Percentiles rank a stretch among this genome's conserved stretches.
These are phyloP conservation scores for Golubevia pallescens DNA, from an alignment of 1,284 basidiomycete genomes.

Conservation along the genomic window DNA sequence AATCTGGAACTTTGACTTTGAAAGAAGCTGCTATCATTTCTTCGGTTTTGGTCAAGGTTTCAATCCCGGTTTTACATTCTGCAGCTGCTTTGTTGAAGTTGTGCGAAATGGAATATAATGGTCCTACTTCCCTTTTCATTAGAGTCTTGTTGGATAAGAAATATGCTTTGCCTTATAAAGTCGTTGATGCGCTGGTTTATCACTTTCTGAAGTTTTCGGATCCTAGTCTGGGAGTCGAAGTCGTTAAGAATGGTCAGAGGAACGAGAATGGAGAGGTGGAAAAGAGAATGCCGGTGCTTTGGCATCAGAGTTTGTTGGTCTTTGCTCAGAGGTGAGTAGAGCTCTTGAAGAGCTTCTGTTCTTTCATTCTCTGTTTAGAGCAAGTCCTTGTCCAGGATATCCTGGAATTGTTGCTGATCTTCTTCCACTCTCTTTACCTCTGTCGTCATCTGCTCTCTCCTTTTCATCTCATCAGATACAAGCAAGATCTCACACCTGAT, in stretches of 20 bases:
- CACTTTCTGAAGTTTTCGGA: constrained; percentile 91
- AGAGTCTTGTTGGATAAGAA: constrained; percentile 97
- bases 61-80: constrained; percentile 92
- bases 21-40: constrained; percentile 95
- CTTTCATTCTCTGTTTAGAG: not conserved
- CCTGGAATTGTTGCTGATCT: constrained; percentile 5
- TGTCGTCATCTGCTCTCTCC: not conserved
- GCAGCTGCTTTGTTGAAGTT: constrained; percentile 92
- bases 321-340: constrained; percentile 82
- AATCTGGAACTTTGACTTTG: constrained; percentile 78
- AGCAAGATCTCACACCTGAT: constrained; percentile 93
- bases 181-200: constrained; percentile 94
- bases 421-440: constrained; percentile 3
- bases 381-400: not conserved
- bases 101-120: constrained; percentile 93
- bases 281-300: constrained; percentile 77
- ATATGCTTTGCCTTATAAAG: constrained; percentile 96
- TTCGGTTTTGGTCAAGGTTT: constrained; percentile 87
- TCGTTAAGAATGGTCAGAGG: constrained; percentile 17
- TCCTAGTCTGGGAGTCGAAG: constrained; percentile 51
- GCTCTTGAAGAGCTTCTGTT: not conserved
- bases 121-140: constrained; percentile 95
- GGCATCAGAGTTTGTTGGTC: constrained; percentile 95
- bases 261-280: constrained; percentile 26
- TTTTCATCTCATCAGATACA: constrained; percentile 72